Conservation (phyloP, 371 early-diverging fungal genomes). For the Mortierella sp. region DNA sequence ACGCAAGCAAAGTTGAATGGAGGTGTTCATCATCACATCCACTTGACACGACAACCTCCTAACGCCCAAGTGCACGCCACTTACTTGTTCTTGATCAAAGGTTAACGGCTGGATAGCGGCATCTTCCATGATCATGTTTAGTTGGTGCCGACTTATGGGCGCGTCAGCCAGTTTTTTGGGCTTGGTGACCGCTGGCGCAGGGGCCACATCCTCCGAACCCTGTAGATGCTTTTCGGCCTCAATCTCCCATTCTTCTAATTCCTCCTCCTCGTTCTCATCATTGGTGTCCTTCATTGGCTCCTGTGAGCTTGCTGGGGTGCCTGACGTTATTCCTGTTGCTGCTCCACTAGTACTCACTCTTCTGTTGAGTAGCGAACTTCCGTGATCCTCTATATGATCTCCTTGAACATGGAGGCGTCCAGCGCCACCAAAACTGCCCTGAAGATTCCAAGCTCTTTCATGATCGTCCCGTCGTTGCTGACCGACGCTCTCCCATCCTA, state of each 20-base stretch:
- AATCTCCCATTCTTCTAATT: constrained; percentile 51
- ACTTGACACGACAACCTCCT: no score
- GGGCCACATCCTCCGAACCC: constrained; percentile 41
- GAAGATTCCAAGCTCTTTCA: constrained; percentile 11
- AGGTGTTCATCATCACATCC: neutral
- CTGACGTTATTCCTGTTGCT: neutral
- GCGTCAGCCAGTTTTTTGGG: constrained; percentile 20
- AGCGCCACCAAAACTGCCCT: constrained; percentile 3
- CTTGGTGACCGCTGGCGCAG: constrained; percentile 26
- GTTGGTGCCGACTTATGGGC: constrained; percentile 31
- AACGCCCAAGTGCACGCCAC: neutral
- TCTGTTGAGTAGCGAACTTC: neutral
- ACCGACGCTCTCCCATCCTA: constrained; percentile 33
- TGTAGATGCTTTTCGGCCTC: constrained; percentile 48
- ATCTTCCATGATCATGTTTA: constrained; percentile 48
- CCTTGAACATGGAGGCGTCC: neutral
- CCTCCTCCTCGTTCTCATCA: constrained; percentile 23
- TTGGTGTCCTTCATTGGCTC: no score
- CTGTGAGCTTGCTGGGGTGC: no score
- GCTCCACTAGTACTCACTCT: neutral
- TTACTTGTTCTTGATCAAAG: constrained; percentile 51
- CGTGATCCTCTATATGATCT: neutral
- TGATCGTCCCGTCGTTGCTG: constrained; percentile 12
- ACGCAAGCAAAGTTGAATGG: neutral
- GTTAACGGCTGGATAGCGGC: constrained; percentile 42